phyloP scores from a whole-genome alignment of 768 basidiomycete genomes.

The Phlebiopsis gigantea region DNA sequence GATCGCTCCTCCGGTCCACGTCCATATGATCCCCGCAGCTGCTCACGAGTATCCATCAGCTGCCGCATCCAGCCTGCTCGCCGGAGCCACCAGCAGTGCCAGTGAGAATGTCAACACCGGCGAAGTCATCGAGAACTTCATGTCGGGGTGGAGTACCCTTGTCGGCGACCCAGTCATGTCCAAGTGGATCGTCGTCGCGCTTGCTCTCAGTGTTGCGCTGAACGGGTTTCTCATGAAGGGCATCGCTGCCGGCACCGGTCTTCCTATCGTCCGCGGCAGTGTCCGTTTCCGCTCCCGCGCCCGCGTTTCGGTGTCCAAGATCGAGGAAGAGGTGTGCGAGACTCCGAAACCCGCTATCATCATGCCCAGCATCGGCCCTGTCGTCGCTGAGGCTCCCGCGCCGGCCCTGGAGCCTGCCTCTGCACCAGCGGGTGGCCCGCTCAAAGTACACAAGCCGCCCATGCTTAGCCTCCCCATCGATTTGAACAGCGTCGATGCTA shows the following conservation, averaged over 20 bases:
- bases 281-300: slow-evolving; percentile 23
- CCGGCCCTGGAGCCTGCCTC: slow-evolving; percentile 7
- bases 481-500: slow-evolving; percentile 51
- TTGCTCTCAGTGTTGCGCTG: slow-evolving; percentile 80
- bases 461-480: slow-evolving; percentile 36
- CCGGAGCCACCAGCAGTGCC: not conserved
- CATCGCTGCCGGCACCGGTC: slow-evolving; percentile 50
- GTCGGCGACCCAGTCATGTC: slow-evolving; percentile 92
- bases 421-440: slow-evolving; percentile 4
- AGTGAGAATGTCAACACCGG: slow-evolving; percentile 25
- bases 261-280: slow-evolving; percentile 20
- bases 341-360: slow-evolving; percentile 13
- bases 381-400: slow-evolving; percentile 6
- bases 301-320: slow-evolving; percentile 3
- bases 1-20: slow-evolving; percentile 53
- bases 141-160: slow-evolving; percentile 84
- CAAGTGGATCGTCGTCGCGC: slow-evolving; percentile 90
- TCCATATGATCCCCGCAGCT: slow-evolving; percentile 38
- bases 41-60: slow-evolving; percentile 1
- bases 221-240: slow-evolving; percentile 94
- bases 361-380: slow-evolving; percentile 13
- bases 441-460: slow-evolving; percentile 9
- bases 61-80: slow-evolving; percentile 8
- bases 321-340: slow-evolving; percentile 16
- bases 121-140: slow-evolving; percentile 75